phyloP scores from a whole-genome alignment of 331 rosid species.

The Spiraea crenata region DNA sequence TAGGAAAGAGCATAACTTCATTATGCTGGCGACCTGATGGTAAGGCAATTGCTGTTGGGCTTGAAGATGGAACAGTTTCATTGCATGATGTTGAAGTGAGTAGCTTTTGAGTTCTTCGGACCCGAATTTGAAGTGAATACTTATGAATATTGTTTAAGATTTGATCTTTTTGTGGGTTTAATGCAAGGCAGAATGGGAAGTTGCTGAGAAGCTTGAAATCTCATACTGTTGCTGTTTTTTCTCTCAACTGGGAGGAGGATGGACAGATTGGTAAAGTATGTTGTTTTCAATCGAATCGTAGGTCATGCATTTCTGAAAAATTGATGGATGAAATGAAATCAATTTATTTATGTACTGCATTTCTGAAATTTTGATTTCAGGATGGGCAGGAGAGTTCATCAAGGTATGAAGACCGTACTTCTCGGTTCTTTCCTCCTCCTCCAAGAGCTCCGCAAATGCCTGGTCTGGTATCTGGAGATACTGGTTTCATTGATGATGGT shows the following conservation, averaged over 20 bases:
- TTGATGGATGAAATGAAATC: conserved; percentile 10
- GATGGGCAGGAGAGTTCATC: conserved; percentile 52
- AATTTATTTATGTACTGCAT: neutral
- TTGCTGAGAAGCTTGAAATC: conserved; percentile 76
- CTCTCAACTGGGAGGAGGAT: conserved; percentile 94
- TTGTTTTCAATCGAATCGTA: conserved; percentile 24
- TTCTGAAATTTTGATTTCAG: conserved; percentile 41
- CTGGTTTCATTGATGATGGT: conserved; percentile 78
- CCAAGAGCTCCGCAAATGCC: conserved; percentile 86
- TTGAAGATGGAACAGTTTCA: conserved; percentile 83
- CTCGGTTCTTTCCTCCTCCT: conserved; percentile 89
- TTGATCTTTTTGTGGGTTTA: conserved; percentile 14
- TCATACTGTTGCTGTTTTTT: conserved; percentile 64
- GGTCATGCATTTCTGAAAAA: conserved; percentile 19
- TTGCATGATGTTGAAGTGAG: conserved; percentile 92
- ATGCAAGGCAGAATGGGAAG: conserved; percentile 72
- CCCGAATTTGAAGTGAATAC: too few relatives aligned
- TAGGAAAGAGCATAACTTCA: conserved; percentile 65
- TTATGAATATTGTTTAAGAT: too few relatives aligned
- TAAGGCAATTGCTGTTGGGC: conserved; percentile 82
- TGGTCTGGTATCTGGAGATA: conserved; percentile 90
- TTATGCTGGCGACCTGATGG: conserved; percentile 98
- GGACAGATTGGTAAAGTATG: conserved; percentile 54
- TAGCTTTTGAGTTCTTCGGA: neutral
- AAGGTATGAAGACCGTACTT: conserved; percentile 87